Percentiles rank a stretch among this genome's conserved stretches.
phyloP scores from a whole-genome alignment of 176 grass and related monocot genomes.

The Urochloa ruziziensis region DNA sequence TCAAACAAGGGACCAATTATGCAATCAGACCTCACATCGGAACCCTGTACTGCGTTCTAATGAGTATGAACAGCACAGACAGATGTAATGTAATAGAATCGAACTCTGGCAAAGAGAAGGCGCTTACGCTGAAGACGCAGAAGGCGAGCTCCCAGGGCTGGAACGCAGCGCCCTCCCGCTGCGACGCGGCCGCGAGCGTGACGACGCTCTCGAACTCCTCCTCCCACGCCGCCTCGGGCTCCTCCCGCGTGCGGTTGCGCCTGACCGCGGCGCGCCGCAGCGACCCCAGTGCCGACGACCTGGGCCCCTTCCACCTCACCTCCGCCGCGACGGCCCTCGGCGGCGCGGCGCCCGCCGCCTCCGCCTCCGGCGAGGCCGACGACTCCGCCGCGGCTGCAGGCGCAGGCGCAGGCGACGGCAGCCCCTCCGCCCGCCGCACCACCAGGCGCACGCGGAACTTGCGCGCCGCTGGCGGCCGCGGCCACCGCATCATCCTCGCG shows the following conservation, averaged over 20 bases:
- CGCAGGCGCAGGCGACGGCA: neutral
- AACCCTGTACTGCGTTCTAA: neutral
- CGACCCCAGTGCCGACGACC: slow-evolving; percentile 62
- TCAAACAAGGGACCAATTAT: neutral
- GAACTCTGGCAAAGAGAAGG: neutral
- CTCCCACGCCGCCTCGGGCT: slow-evolving; percentile 49
- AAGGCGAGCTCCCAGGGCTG: slow-evolving; percentile 87
- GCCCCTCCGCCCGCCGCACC: slow-evolving; percentile 58
- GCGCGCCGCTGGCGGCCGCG: slow-evolving; percentile 65
- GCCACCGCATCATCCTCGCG: slow-evolving; percentile 89
- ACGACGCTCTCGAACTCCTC: slow-evolving; percentile 81
- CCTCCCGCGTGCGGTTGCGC: slow-evolving; percentile 85
- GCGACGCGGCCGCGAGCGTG: slow-evolving; percentile 56
- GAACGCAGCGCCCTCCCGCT: slow-evolving; percentile 61
- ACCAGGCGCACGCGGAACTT: slow-evolving; percentile 76
- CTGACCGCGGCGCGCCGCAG: slow-evolving; percentile 67
- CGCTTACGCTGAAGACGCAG: slow-evolving; percentile 76
- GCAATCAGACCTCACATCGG: neutral
- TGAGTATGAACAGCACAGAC: neutral
- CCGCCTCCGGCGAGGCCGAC: neutral
- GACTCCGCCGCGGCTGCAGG: neutral
- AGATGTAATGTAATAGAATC: neutral
- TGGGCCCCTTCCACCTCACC: slow-evolving; percentile 88
- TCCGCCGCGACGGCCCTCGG: slow-evolving; percentile 51
- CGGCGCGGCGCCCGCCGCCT: neutral